Evolutionary conservation across 768 basidiomycete species (phyloP).

Genomic region (Amanita pallidorosea): DNA sequence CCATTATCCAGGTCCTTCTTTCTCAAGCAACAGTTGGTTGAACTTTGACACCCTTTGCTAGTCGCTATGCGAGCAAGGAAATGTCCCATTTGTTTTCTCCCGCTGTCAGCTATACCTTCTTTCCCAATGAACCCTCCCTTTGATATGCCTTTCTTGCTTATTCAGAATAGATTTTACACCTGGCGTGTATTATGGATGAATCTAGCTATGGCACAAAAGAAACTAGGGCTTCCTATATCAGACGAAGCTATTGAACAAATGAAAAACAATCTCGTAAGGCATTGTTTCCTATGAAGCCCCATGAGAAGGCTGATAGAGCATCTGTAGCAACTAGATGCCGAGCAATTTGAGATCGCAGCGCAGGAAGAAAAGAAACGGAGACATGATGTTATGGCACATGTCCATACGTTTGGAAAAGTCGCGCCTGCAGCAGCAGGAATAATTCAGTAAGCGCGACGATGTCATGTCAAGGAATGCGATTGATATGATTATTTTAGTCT

Average conservation of each 20-base stretch:
- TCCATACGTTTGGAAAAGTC: slow-evolving; percentile 91
- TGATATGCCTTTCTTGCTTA: not conserved
- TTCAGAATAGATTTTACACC: slow-evolving; percentile 85
- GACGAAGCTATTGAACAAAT: slow-evolving; percentile 93
- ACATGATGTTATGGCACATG: slow-evolving; percentile 99
- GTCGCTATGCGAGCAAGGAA: slow-evolving; percentile 98
- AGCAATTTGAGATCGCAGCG: slow-evolving; percentile 88
- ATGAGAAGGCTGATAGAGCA: not conserved
- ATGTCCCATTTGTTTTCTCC: slow-evolving; percentile 98
- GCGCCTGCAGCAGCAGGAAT: slow-evolving; percentile 94
- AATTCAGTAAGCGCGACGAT: slow-evolving; percentile 59
- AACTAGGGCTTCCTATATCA: slow-evolving; percentile 82
- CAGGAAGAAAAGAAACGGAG: slow-evolving; percentile 93
- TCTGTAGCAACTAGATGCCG: slow-evolving; percentile 63
- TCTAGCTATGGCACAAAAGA: slow-evolving; percentile 92
- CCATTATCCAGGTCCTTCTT: slow-evolving; percentile 5
- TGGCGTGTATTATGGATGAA: slow-evolving; percentile 96
- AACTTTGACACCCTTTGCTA: slow-evolving; percentile 18
- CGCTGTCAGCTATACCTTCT: slow-evolving; percentile 42
- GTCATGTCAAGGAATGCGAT: not conserved
- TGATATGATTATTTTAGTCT: slow-evolving; percentile 34
- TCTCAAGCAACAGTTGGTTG: too few species aligned
- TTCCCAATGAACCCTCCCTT: not conserved
- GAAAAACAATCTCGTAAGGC: slow-evolving; percentile 77
- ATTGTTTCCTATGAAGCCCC: not conserved